Evolutionary conservation across 129 eudicot species (phyloP).

Genomic region (Flaveria ramosissima): DNA sequence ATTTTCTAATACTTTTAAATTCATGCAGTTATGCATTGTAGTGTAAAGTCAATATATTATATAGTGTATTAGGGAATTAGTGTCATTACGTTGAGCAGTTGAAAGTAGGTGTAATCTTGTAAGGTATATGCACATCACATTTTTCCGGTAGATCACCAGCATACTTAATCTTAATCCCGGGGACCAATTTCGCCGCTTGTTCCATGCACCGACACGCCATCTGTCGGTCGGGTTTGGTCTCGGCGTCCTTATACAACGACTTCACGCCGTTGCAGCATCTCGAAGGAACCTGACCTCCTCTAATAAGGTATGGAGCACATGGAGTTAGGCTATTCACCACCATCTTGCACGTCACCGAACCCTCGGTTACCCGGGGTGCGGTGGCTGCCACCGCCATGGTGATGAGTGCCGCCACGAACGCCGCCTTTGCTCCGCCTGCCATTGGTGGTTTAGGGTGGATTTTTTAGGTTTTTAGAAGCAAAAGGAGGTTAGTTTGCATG

Average conservation of each 20-base stretch:
- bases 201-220: constrained; percentile 45
- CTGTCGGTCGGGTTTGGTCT: constrained; percentile 39
- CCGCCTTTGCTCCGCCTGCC: constrained; percentile 21
- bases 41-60: too few species aligned
- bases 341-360: constrained; percentile 33
- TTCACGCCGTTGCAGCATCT: constrained; percentile 43
- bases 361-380: constrained; percentile 10
- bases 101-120: constrained; percentile 40
- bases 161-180: constrained; percentile 25
- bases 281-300: constrained; percentile 36
- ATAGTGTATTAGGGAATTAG: neutral
- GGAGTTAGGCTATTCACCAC: constrained; percentile 40
- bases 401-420: constrained; percentile 10
- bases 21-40: too few species aligned
- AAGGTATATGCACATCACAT: constrained; percentile 50
- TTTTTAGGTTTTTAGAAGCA: neutral
- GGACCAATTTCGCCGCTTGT: constrained; percentile 26
- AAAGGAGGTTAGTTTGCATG: neutral
- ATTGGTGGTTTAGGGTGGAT: neutral
- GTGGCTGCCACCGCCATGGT: constrained; percentile 25
- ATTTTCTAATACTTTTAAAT: too few species aligned
- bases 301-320: constrained; percentile 32
- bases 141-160: constrained; percentile 37
- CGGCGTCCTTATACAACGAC: constrained; percentile 32
- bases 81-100: constrained; percentile 42